Evolutionary conservation across 1,284 basidiomycete genomes (phyloP), one percentile per base, ranked within the genome.

Genomic region (Rhodotorula glutinis): DNA sequence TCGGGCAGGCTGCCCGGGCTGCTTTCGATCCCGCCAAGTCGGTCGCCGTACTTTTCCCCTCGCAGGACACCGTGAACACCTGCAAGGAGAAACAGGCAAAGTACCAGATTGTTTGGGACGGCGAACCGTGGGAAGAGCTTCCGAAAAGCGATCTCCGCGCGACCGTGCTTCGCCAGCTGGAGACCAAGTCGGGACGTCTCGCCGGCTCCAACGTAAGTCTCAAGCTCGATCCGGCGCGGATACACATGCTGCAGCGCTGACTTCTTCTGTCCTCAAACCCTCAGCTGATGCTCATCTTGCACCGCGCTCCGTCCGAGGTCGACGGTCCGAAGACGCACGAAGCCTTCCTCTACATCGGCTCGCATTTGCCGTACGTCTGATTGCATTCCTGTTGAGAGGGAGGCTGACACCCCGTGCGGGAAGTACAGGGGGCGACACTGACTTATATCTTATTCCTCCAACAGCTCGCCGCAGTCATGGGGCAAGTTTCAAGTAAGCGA

Each of bases 321-420:
- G 30, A 61, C 3, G 27, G 30, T 3, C 16, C 40, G 21, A 7
- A 30, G 61, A 53, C 49, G 38, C 56, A 33, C 46, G 38, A 62
- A 40, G 61, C 54, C 2, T 62, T 62, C 54, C 53, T 62, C 21
- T 55, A 56, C 54, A 38, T 56, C 21, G 61, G 54, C 5, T 56
- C 54, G 38, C 61, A 62, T 54, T 38, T 25, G 41, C 61, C 54
- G 61, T 56, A n/a, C 23, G 52, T 47, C 33, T 38, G 33, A 38
- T 38, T 11, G 33, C 33, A 11, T 38, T 38, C 33, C 33, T n/a
- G 33, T 38, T 38, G 7, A 38, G 33, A 38, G 5, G 33, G 11
- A 38, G 33, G 5, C 33, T 38, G 33, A 38, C 33, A 11, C 33
- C 33, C 5, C 33, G 33, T 38, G 33, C 33, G 33, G 33, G 33